Conservation (phyloP, 768 basidiomycete species). For the Russula griseocarnosa region DNA sequence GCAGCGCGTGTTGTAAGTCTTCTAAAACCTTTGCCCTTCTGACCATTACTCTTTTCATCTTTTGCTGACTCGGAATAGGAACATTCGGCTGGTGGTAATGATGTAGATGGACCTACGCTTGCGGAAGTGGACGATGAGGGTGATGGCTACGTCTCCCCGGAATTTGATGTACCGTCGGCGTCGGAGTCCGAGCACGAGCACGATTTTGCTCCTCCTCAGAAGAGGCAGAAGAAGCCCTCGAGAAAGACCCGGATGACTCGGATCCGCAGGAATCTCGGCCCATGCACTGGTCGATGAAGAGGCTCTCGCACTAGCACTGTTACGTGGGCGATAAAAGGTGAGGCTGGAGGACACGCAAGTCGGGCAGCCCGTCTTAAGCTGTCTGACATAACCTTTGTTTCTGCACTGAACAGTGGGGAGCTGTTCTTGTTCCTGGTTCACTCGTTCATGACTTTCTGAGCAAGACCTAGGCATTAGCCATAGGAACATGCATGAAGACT, state of each 20-base stretch:
- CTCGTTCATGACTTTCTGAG: background rate
- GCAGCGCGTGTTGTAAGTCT: slow-evolving; percentile 44
- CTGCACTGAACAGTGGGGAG: background rate
- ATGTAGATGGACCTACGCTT: slow-evolving; percentile 34
- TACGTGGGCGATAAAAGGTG: slow-evolving; percentile 37
- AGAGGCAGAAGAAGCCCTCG: slow-evolving; percentile 35
- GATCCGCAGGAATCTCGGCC: slow-evolving; percentile 32
- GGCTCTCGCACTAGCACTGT: slow-evolving; percentile 58
- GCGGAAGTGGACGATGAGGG: slow-evolving; percentile 41
- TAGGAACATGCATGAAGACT: background rate
- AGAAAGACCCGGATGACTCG: slow-evolving; percentile 16
- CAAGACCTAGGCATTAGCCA: background rate
- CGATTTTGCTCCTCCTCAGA: slow-evolving; percentile 34
- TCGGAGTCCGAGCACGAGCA: slow-evolving; percentile 33
- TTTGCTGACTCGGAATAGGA: slow-evolving; percentile 13
- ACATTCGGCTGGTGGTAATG: slow-evolving; percentile 31
- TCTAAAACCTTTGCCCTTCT: background rate
- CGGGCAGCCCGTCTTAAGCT: background rate
- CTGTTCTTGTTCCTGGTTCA: background rate
- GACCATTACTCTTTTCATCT: background rate
- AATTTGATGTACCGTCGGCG: slow-evolving; percentile 51
- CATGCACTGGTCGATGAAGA: slow-evolving; percentile 50
- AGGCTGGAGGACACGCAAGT: background rate
- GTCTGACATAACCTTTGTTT: background rate
- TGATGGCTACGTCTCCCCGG: slow-evolving; percentile 69